Base-by-base conservation (phyloP, 1,284 basidiomycete genomes). In the Microbotryum violaceum region DNA sequence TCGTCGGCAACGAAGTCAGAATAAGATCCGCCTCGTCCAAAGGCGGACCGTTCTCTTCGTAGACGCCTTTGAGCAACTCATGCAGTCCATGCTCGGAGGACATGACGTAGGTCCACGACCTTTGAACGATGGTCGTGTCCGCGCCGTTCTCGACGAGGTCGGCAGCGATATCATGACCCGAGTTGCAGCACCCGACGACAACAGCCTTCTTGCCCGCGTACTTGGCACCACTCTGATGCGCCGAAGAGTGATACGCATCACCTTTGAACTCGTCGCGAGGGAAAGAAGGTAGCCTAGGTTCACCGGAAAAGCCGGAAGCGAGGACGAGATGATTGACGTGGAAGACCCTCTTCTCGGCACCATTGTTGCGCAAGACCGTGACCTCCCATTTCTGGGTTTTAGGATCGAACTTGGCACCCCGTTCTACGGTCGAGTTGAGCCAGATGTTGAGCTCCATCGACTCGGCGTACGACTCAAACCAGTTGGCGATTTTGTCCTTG, bases 21-120 rank as follows among this genome's bases (percentile, higher is more conserved):
- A 76, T 76, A 57, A 83, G 75, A 71, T 84, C 82, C 33, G 78
- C 75, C 8, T 79, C 71, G 7, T 79, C 77, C 1, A 74, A 52
- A 2, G 65, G 66, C 2, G 80, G 78, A 4, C 77, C 74, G 21
- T 74, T 77, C 58, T 78, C 76, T 27, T 78, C 77, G 74, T 77
- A 83, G 4, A 69, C 58, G 14, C 65, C 65, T 23, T 62, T 61
- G 14, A 67, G 61, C 5, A 67, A 27, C 0, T 60, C 48, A 58
- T 58, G 27, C 48, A 64, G 6, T 56, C 72, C 48, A 74, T 68
- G 37, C 70, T 75, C 49, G 42, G 74, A 70, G 3, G 74, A 72
- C 29, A 78, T 73, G 18, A 80, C 74, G 54, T 74, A 76, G 2
- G 78, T 79, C 7, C 73, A 69, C 4, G 75, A 76, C 9, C 75